Base-by-base conservation (phyloP, 768 basidiomycete species). In the Artomyces pyxidatus region DNA sequence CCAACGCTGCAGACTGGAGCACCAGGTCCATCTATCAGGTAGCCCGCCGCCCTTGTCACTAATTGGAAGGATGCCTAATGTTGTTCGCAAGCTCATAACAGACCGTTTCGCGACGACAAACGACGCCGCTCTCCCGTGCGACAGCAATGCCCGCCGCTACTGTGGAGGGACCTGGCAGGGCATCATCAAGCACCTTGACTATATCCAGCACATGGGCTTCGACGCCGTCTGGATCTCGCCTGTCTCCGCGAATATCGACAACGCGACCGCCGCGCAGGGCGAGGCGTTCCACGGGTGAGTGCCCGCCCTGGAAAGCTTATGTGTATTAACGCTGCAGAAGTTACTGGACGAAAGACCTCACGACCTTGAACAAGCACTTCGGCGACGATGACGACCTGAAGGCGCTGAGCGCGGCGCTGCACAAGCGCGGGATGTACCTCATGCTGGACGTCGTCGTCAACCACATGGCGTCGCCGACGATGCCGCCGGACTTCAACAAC, bases 401-500 rank as follows among this genome's bases (percentile, higher is more conserved):
- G 46, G 66, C 68, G 19, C 71, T 81, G 17, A 66, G 68, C 17
- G 50, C 63, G 16, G 72, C 72, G 6, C 59, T 80, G 23, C 80
- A 81, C 51, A 54, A 59, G 2, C 70, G 75, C 17, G 70, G 67
- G 37, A 83, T 81, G 80, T 71, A 69, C 60, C 68, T 81, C 50
- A 80, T 82, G 76, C 61, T 82, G 17, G 80, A 81, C 60, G 62
- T 81, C 46, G 80, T 83, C 54, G 70, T 82, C 52, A 81, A 83
- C 57, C 80, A 82, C 59, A 71, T 83, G 62, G 75, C 74, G 2
- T 66, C 73, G 0, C 53, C 65, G 26, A 19, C 22, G 41, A 48
- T 50, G 55, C 62, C 38, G 51, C 61, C 17, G 9, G 43, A 37
- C 6, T 49, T 54, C 59, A 45, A 54, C 56, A 38, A 39, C 51